Evolutionary conservation across 345 rosid species (phyloP).

Genomic region (Boechera stricta): DNA sequence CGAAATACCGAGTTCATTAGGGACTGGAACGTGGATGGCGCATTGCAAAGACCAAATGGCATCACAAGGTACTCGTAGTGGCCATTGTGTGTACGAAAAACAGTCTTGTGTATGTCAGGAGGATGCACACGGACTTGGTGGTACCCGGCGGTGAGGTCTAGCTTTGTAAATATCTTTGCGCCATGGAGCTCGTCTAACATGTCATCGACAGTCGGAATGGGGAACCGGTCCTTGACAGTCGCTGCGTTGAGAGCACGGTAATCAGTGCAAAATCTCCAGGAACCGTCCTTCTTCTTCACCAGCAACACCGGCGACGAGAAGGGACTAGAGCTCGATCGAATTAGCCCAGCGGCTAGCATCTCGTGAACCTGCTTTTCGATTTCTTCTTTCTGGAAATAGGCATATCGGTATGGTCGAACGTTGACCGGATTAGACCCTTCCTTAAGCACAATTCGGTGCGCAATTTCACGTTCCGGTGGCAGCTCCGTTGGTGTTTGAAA

Average conservation of each 20-base stretch:
- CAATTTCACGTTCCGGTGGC: background rate
- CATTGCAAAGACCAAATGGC: too few relatives aligned
- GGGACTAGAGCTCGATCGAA: background rate
- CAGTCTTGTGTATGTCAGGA: background rate
- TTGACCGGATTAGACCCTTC: background rate
- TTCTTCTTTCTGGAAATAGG: background rate
- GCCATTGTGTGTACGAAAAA: background rate
- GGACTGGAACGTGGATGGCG: too few relatives aligned
- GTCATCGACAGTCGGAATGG: too few relatives aligned
- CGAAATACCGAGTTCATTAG: too few relatives aligned
- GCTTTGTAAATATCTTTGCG: too few relatives aligned
- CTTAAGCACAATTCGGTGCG: background rate
- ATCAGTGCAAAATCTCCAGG: too few relatives aligned
- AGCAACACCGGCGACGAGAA: background rate
- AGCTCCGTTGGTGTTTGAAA: accelerated
- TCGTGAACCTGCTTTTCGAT: accelerated
- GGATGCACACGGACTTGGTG: background rate
- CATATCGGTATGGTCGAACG: background rate
- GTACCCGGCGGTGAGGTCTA: too few relatives aligned
- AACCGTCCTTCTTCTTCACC: background rate
- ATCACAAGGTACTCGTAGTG: too few relatives aligned
- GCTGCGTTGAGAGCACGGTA: too few relatives aligned
- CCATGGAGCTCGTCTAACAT: too few relatives aligned
- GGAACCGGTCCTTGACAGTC: too few relatives aligned
- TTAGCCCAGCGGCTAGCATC: accelerated